Evolutionary conservation across 495 filamentous ascomycete species (phyloP).

Genomic region (Penicillium taxi): DNA sequence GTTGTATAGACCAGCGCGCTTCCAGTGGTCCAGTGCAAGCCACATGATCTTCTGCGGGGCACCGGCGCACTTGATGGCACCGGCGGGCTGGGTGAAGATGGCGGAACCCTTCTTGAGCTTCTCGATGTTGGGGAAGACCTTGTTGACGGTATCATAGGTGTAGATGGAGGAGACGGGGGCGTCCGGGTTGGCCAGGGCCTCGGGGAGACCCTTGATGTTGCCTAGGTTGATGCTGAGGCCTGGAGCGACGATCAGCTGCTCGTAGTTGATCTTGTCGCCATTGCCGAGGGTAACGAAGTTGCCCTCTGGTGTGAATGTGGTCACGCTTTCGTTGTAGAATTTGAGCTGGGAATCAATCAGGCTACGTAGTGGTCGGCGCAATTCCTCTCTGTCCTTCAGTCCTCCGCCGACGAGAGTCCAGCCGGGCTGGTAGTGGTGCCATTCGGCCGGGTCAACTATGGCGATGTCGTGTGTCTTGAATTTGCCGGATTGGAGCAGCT

Average conservation of each 20-base stretch:
- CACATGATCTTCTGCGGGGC: slow-evolving; percentile 67
- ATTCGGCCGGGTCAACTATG: slow-evolving; percentile 55
- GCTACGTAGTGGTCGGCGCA: slow-evolving; percentile 43
- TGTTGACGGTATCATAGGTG: slow-evolving; percentile 51
- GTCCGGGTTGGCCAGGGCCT: slow-evolving; percentile 48
- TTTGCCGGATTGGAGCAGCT: slow-evolving; percentile 49
- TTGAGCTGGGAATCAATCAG: slow-evolving; percentile 54
- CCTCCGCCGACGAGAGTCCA: slow-evolving; percentile 65
- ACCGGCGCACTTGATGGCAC: slow-evolving; percentile 60
- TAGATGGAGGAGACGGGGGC: slow-evolving; percentile 59
- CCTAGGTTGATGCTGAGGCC: slow-evolving; percentile 51
- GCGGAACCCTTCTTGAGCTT: slow-evolving; percentile 49
- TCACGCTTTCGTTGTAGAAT: slow-evolving; percentile 49
- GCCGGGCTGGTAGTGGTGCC: slow-evolving; percentile 64
- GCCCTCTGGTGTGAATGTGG: slow-evolving; percentile 47
- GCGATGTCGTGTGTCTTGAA: slow-evolving; percentile 56
- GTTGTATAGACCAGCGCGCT: slow-evolving; percentile 50
- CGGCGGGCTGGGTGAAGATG: slow-evolving; percentile 61
- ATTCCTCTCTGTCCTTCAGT: slow-evolving; percentile 48
- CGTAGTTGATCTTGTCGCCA: slow-evolving; percentile 52
- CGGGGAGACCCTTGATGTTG: slow-evolving; percentile 50
- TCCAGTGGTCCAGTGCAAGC: slow-evolving; percentile 62
- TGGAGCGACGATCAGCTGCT: slow-evolving; percentile 57
- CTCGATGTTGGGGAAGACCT: slow-evolving; percentile 49
- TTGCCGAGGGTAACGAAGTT: slow-evolving; percentile 52